Conservation (phyloP, 2,329 filamentous ascomycete genomes). For the Aureobasidium sp. region DNA sequence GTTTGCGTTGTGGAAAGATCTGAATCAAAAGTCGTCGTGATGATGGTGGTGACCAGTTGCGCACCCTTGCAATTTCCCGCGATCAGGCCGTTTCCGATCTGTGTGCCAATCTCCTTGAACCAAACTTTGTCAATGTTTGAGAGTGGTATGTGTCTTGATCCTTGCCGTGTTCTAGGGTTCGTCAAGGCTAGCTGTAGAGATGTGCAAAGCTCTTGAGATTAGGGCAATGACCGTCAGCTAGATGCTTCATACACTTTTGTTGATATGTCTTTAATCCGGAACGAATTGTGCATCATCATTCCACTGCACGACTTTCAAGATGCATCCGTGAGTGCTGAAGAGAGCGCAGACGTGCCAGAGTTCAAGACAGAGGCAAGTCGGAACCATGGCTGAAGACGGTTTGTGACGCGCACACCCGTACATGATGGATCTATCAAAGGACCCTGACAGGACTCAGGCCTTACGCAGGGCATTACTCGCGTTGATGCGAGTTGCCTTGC, state of each 20-base stretch:
- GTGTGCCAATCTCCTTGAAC: not conserved
- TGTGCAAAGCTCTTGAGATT: not conserved
- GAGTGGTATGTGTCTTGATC: not conserved
- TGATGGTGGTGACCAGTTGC: not conserved
- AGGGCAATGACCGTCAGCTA: not conserved
- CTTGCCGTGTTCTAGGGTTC: not conserved
- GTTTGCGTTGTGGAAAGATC: slow-evolving; percentile 11
- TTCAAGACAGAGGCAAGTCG: not conserved
- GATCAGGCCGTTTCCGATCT: slow-evolving; percentile 2
- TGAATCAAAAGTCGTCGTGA: slow-evolving; percentile 5
- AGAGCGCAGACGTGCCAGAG: not conserved
- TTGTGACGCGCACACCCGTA: slow-evolving; percentile 8
- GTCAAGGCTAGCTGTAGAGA: not conserved
- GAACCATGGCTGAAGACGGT: slow-evolving; percentile 3
- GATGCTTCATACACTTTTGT: not conserved
- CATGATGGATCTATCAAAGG: not conserved
- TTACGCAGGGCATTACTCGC: not conserved
- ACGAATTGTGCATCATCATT: not conserved
- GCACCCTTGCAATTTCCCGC: slow-evolving; percentile 10
- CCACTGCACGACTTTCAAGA: not conserved
- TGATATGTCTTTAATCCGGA: not conserved
- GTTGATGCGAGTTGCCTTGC: not conserved
- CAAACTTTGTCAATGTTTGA: not conserved
- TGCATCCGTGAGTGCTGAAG: not conserved
- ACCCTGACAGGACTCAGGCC: slow-evolving; percentile 8